Evolutionary conservation across 768 basidiomycete species (phyloP).

Genomic region (Hypholoma sublateritium): DNA sequence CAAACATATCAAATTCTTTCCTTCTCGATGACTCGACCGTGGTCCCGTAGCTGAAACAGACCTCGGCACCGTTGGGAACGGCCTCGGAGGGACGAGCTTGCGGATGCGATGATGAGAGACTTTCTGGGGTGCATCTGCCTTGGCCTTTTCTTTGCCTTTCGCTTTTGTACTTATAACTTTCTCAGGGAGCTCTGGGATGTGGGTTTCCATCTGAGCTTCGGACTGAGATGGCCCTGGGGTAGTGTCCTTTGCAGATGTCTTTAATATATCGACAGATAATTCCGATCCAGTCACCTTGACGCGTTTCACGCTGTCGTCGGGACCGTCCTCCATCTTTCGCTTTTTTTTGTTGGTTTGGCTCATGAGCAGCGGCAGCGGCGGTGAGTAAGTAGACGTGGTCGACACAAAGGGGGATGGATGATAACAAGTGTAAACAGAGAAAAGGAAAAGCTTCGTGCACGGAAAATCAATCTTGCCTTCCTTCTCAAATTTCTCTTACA

Average conservation of each 20-base stretch:
- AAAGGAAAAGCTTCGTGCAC: slow-evolving; percentile 21
- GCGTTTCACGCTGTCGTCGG: slow-evolving; percentile 27
- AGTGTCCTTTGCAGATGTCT: not conserved
- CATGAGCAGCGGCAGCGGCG: slow-evolving; percentile 10
- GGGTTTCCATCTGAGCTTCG: not conserved
- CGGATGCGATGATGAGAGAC: slow-evolving; percentile 33
- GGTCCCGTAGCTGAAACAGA: slow-evolving; percentile 83
- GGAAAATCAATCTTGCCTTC: slow-evolving; percentile 27
- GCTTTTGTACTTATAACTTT: not conserved
- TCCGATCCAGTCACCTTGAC: slow-evolving; percentile 27
- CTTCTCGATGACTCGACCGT: slow-evolving; percentile 73
- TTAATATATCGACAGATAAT: not conserved
- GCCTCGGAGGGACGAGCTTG: slow-evolving; percentile 72
- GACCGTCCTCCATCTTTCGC: slow-evolving; percentile 34
- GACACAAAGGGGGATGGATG: slow-evolving; percentile 14
- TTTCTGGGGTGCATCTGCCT: not conserved
- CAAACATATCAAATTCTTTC: slow-evolving; percentile 78
- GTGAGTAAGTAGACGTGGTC: slow-evolving; percentile 10
- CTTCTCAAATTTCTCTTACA: slow-evolving; percentile 16
- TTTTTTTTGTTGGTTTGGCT: slow-evolving; percentile 30
- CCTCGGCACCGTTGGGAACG: slow-evolving; percentile 72
- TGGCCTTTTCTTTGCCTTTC: not conserved
- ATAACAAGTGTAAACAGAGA: slow-evolving; percentile 34
- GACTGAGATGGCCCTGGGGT: not conserved
- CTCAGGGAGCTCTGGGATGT: slow-evolving; percentile 4